Evolutionary conservation across 495 filamentous ascomycete species (phyloP), one percentile per base, ranked within the genome.

Genomic region (Aspergillus bertholletiae): DNA sequence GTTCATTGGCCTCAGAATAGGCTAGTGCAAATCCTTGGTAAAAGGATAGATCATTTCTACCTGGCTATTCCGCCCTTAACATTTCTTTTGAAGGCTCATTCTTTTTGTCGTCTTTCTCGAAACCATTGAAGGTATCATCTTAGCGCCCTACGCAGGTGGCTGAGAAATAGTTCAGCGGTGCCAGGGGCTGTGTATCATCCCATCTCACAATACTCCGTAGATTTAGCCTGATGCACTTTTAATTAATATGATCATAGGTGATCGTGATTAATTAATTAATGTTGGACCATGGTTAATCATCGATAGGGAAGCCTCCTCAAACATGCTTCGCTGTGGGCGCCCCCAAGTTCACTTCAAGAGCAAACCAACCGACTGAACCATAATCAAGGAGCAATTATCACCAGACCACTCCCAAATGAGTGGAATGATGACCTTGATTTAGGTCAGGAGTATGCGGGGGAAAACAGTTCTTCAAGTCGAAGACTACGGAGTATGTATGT

Each of bases 81-180:
- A 43, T 43, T 43, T 18, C 20, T 43, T 21, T 21, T 8, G 37
- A 40, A 5, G 37, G 39, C 46, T 5, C 22, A 34, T 35, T 49
- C 22, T 18, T 49, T 35, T 32, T 49, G 13, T 49, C 4, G 40
- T 12, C 39, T 39, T 28, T 46, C 28, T 54, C 28, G 43, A 54
- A 39, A 24, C 44, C 20, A n/a, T n/a, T n/a, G n/a, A 37, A 53
- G 32, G 45, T 44, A 44, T 59, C 35, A 26, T 47, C n/a, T 50
- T 59, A 46, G 56, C 43, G 49, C 28, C 48, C 41, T 54, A 51
- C 56, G 51, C 51, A 41, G 49, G 51, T 59, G 56, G 56, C 56
- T 58, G 51, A 46, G n/a, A 35, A 37, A 47, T 24, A 55, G 47
- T 51, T 51, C 51, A 47, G 46, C 35, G 32, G 46, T 44, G 32